Percentiles rank a stretch among this genome's conserved stretches.
Conservation (phyloP, 768 basidiomycete species). For the Gyrodon lividus region DNA sequence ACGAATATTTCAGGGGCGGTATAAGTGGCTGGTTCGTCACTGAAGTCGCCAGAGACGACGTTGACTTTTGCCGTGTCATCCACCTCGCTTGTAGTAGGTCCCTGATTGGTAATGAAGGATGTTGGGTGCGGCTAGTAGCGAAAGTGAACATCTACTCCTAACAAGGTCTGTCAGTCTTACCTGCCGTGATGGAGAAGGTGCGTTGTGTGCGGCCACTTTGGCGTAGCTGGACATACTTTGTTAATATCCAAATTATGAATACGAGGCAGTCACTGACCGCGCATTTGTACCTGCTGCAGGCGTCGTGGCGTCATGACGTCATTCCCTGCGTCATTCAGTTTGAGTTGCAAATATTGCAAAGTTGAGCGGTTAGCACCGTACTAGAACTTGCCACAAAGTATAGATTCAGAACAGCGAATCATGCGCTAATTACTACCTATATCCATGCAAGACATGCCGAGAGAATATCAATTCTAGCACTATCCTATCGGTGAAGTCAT, state of each 20-base stretch:
- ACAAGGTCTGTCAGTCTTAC: slow-evolving; percentile 22
- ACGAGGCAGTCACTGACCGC: background rate
- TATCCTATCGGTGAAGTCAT: slow-evolving; percentile 1
- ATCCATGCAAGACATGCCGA: slow-evolving; percentile 2
- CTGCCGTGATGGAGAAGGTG: slow-evolving; percentile 46
- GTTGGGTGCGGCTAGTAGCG: slow-evolving; percentile 55
- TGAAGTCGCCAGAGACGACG: slow-evolving; percentile 51
- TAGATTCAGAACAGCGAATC: too few species aligned
- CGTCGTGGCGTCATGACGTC: slow-evolving; percentile 8
- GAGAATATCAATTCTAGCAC: slow-evolving; percentile 1
- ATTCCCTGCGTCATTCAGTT: slow-evolving; percentile 2
- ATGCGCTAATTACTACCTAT: slow-evolving; percentile 21
- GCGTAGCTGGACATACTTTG: slow-evolving; percentile 67
- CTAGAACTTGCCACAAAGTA: too few species aligned
- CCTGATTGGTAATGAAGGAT: slow-evolving; percentile 53
- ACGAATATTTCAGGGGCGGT: slow-evolving; percentile 20
- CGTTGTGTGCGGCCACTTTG: slow-evolving; percentile 59
- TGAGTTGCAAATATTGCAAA: too few species aligned
- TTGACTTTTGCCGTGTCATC: slow-evolving; percentile 57
- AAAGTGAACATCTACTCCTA: slow-evolving; percentile 6
- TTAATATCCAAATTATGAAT: background rate
- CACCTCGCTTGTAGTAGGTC: slow-evolving; percentile 36
- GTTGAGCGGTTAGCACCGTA: too few species aligned
- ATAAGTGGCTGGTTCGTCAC: slow-evolving; percentile 43
- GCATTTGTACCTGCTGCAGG: slow-evolving; percentile 2